Conservation (phyloP, 2,329 filamentous ascomycete genomes). For the Botryotinia convoluta region DNA sequence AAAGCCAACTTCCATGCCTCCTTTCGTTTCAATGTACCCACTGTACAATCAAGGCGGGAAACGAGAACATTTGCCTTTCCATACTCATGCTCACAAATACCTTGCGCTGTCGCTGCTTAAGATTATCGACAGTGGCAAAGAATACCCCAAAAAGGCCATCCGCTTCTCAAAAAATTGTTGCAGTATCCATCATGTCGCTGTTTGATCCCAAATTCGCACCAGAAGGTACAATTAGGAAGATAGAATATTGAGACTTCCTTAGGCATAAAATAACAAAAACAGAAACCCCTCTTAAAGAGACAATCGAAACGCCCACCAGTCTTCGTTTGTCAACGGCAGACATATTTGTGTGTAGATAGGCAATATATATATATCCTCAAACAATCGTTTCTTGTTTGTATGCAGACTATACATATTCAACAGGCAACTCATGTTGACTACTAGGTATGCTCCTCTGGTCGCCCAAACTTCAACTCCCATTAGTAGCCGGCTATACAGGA, state of each 20-base stretch:
- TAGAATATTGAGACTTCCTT: not conserved
- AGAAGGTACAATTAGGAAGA: not conserved
- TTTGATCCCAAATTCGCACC: not conserved
- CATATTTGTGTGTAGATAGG: not conserved
- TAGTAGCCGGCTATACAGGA: not conserved
- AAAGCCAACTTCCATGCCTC: not conserved
- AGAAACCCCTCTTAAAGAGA: not conserved
- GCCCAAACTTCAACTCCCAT: not conserved
- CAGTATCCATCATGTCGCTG: not conserved
- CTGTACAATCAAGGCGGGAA: not conserved
- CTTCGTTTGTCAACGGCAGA: not conserved
- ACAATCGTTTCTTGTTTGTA: not conserved
- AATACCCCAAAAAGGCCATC: not conserved
- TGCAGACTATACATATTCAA: not conserved
- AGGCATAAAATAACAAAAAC: not conserved
- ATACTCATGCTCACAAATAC: not conserved
- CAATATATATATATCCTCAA: not conserved
- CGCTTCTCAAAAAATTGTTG: not conserved
- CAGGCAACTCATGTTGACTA: not conserved
- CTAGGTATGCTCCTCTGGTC: not conserved
- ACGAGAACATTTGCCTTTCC: not conserved
- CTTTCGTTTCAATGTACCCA: not conserved
- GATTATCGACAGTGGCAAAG: not conserved
- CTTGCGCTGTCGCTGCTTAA: not conserved
- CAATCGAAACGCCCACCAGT: not conserved